These are phyloP conservation scores for Thelonectria rubi DNA, from an alignment of 2,329 filamentous ascomycete genomes.

Conservation along the genomic window DNA sequence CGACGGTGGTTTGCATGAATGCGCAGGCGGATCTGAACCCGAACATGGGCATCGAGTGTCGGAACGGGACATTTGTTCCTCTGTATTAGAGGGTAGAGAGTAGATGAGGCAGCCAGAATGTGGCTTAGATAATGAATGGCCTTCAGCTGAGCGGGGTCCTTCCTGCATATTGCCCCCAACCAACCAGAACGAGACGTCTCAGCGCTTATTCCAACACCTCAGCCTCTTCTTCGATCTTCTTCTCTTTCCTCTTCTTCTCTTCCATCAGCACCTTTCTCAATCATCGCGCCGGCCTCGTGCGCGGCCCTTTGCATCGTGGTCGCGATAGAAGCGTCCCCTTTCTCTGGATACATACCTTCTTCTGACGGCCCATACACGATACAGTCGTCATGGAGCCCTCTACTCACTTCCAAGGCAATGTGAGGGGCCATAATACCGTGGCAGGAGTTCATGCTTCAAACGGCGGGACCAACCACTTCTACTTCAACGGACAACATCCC, in stretches of 20 bases:
- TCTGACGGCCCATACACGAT: not conserved
- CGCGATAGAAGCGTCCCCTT: no score
- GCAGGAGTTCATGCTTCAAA: not conserved
- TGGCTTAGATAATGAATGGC: no score
- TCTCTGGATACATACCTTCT: not conserved
- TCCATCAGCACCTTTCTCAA: no score
- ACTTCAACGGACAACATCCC: not conserved
- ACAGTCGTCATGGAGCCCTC: not conserved
- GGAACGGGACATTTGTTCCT: conserved; percentile 18
- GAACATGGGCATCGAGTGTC: conserved; percentile 19
- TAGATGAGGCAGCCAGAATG: no score
- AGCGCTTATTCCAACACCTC: no score
- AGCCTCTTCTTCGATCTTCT: no score
- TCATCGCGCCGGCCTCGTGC: no score
- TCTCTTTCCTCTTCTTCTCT: no score
- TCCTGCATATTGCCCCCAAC: no score
- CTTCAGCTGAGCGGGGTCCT: no score
- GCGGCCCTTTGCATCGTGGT: no score
- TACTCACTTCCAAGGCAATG: not conserved
- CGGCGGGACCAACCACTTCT: not conserved
- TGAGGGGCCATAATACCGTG: not conserved
- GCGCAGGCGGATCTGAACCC: conserved; percentile 14
- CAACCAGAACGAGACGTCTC: no score
- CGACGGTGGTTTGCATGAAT: conserved; percentile 24
- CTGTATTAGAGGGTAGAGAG: conserved; percentile 2